Base-by-base conservation (phyloP, 2,329 filamentous ascomycete genomes). In the Sphaerulina vaccinii region DNA sequence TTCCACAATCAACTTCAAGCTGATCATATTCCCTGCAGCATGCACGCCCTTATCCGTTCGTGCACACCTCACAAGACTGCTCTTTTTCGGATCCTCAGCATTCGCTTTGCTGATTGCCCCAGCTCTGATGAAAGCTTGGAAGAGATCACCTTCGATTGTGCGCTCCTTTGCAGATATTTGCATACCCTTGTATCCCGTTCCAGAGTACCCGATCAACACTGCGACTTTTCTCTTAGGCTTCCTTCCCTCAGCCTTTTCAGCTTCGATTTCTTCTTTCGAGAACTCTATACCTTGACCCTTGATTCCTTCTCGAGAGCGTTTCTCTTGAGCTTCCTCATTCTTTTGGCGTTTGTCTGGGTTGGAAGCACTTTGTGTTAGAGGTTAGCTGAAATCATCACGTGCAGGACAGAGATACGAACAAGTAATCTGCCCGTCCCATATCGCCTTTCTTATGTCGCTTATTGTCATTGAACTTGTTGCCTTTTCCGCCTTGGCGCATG, bases 41-140 rank as follows among this genome's bases (percentile, higher is more conserved):
- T 97, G 92, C 1, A 97, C 92, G 49, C 93, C 93, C 76, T 97
- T 99, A 74, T 99, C 93, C 0, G 93, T 99, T 58, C 93, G 82
- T 3, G 93, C 93, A 71, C 93, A 99, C 59, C 93, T 86, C 48
- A 96, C 88, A 40, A 99, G 81, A 46, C 90, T 91, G 1, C 90
- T 95, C 73, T 99, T 99, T 71, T 95, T 95, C 3, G 92, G 93
- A 68, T 99, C 93, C 63, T 95, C 85, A 18, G 93, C 93, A 68
- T 99, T 99, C 56, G 90, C 90, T 71, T 97, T 97, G 42, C 91
- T 95, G 56, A 99, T 96, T 33, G 93, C 91, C 15, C 91, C 88
- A 2, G 93, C 91, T 2, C 84, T 83, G 56, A 99, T 87, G 62
- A 99, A 92, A 2, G 93, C 93, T 24, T 84, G 82, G 74, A 99